A percentile compares a stretch with the other conserved stretches of the same genome.
phyloP scores from a whole-genome alignment of 495 filamentous ascomycete species.

The Aspergillus cavernicola region DNA sequence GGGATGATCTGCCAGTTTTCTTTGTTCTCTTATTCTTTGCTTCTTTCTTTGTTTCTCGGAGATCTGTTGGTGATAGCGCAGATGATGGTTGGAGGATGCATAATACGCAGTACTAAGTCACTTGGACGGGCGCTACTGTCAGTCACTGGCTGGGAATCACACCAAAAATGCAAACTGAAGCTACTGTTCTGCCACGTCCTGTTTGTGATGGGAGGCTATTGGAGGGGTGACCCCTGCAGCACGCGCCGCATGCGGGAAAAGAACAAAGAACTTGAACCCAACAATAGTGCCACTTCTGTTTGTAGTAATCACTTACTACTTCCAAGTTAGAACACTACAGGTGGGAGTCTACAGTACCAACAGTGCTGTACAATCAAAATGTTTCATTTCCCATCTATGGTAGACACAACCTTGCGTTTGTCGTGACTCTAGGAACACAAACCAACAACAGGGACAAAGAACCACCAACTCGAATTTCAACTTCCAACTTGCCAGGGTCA shows the following conservation, averaged over 20 bases:
- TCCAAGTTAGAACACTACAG: too few species aligned
- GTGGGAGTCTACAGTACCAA: too few species aligned
- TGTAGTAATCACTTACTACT: background rate
- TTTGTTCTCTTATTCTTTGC: constrained; percentile 13
- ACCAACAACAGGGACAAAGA: constrained; percentile 4
- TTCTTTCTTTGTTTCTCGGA: constrained; percentile 15
- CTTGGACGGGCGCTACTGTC: constrained; percentile 2
- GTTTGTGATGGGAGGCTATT: constrained; percentile 8
- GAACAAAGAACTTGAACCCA: constrained; percentile 29
- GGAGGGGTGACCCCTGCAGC: constrained; percentile 20
- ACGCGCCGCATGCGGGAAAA: constrained; percentile 36
- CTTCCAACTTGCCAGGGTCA: too few species aligned
- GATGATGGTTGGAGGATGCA: constrained; percentile 7
- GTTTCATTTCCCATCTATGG: constrained; percentile 12
- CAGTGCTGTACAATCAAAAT: constrained; percentile 10
- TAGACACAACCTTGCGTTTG: too few species aligned
- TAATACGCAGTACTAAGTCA: constrained; percentile 2
- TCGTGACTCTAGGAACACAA: too few species aligned
- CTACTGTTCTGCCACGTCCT: background rate
- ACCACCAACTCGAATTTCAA: too few species aligned
- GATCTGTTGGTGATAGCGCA: constrained; percentile 5
- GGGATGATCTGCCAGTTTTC: constrained; percentile 2
- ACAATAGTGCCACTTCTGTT: background rate
- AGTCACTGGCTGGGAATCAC: constrained; percentile 4
- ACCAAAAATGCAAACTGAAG: constrained; percentile 1